Evolutionary conservation across 2,329 filamentous ascomycete genomes (phyloP).

Genomic region (Cercospora nicotianae): DNA sequence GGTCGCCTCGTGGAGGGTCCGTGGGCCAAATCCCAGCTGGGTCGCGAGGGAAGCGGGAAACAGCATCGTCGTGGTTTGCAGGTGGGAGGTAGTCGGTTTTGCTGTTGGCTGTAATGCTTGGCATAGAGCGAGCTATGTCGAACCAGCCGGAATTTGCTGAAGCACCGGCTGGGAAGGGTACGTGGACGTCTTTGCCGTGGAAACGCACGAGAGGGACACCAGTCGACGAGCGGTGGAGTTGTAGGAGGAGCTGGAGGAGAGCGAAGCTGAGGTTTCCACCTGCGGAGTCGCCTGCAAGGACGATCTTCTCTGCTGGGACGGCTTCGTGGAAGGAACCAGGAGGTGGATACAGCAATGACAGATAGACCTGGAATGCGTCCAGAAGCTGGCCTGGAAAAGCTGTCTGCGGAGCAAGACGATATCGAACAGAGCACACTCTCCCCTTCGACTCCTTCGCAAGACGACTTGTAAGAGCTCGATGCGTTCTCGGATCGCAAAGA

Average conservation of each 20-base stretch:
- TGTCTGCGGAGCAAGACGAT: constrained; percentile 71
- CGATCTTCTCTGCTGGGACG: constrained; percentile 64
- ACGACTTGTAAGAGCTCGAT: constrained; percentile 59
- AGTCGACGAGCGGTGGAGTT: constrained; percentile 55
- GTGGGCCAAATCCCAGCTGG: constrained; percentile 45
- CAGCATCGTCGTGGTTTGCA: constrained; percentile 39
- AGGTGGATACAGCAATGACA: constrained; percentile 71
- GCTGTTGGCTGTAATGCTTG: constrained; percentile 54
- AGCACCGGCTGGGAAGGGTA: constrained; percentile 67
- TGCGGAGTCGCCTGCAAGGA: constrained; percentile 73
- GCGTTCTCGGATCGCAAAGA: constrained; percentile 67
- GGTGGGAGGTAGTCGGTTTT: constrained; percentile 65
- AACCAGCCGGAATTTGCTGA: constrained; percentile 68
- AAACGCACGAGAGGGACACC: constrained; percentile 54
- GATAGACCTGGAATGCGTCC: constrained; percentile 71
- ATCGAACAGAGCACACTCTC: constrained; percentile 69
- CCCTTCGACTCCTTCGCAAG: constrained; percentile 68
- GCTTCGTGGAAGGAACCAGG: constrained; percentile 65
- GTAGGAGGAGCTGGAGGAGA: constrained; percentile 67
- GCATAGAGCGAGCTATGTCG: constrained; percentile 66
- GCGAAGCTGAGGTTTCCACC: constrained; percentile 70
- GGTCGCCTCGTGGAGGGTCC: constrained; percentile 47
- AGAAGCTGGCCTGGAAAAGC: constrained; percentile 73
- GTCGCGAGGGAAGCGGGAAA: constrained; percentile 50
- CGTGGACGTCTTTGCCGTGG: constrained; percentile 57